Evolutionary conservation across 768 basidiomycete genomes (phyloP).

Genomic region (Fomitopsis pulvina): DNA sequence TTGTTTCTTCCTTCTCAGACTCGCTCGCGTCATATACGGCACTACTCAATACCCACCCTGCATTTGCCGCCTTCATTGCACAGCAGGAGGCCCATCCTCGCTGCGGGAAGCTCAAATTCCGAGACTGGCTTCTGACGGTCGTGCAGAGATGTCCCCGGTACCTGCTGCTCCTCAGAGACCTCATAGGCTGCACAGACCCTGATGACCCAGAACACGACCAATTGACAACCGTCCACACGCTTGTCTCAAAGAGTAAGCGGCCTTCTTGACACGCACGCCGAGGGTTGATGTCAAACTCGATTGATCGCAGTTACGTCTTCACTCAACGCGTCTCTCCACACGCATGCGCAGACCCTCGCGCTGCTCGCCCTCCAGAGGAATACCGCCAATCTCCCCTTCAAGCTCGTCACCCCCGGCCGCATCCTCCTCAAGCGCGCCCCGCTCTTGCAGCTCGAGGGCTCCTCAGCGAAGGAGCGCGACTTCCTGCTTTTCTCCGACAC

Average conservation of each 20-base stretch:
- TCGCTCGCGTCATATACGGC: conserved; percentile 52
- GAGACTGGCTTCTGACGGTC: conserved; percentile 82
- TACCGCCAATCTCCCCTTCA: conserved; percentile 70
- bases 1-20: conserved; percentile 71
- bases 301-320: conserved; percentile 59
- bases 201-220: conserved; percentile 64
- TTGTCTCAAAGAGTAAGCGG: conserved; percentile 71
- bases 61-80: conserved; percentile 59
- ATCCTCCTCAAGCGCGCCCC: conserved; percentile 63
- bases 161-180: conserved; percentile 75
- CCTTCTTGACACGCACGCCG: background rate
- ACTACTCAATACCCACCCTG: conserved; percentile 45
- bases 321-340: conserved; percentile 72
- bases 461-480: conserved; percentile 49
- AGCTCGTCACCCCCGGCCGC: conserved; percentile 78
- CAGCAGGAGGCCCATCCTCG: conserved; percentile 61
- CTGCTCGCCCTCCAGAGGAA: conserved; percentile 75
- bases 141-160: conserved; percentile 88
- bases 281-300: conserved; percentile 3
- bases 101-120: conserved; percentile 69
- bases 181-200: conserved; percentile 57
- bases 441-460: conserved; percentile 52
- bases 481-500: conserved; percentile 83
- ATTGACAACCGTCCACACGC: conserved; percentile 49
- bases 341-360: conserved; percentile 68